Evolutionary conservation across 2,329 filamentous ascomycete species (phyloP), one percentile per base, ranked within the genome.

Genomic region (Sporothrix humicola): DNA sequence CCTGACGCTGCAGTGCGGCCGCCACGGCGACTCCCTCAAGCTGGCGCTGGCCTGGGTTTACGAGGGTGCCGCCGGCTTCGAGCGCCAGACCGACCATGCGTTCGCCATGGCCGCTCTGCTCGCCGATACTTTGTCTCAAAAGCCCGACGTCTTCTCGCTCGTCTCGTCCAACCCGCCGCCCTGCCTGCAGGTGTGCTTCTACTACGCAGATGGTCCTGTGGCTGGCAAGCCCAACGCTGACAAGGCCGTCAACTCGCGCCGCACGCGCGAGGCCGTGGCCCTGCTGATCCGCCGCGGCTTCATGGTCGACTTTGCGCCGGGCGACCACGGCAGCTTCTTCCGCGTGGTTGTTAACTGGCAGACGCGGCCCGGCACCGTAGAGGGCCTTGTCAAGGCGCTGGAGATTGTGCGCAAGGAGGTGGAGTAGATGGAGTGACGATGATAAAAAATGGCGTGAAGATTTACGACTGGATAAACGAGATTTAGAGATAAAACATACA

Each of bases 101-200:
- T 97, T 95, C 79, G 87, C 85, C 10, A 87, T 89, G 74, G 94
- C 94, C 0, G 84, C 86, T 3, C 87, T 93, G 77, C 85, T 98
- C n/a, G 89, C 91, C 0, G 79, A 79, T 0, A 81, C 90, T 0
- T 79, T 98, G 2, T 81, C 84, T 5, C 65, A 83, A 15, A 85
- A 86, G 58, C 72, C 76, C 0, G 80, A 83, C 0, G 84, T 93
- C 77, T 92, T 98, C 77, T 83, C 88, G 20, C 85, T 97, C 17
- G 88, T 97, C 2, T 93, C 90, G 12, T 86, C 89, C 73, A 91
- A 92, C 78, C 93, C 94, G 37, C 91, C 95, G 65, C 93, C 93
- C 0, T 98, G 95, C 82, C 84, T 97, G 80, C 96, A 98, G 83
- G 92, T 98, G 26, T 98, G 95, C 84, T 98, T 98, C 81, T 97